These are phyloP conservation scores for Spirogloea muscicola DNA, from an alignment of 139 green algal genomes.

Conservation along the genomic window DNA sequence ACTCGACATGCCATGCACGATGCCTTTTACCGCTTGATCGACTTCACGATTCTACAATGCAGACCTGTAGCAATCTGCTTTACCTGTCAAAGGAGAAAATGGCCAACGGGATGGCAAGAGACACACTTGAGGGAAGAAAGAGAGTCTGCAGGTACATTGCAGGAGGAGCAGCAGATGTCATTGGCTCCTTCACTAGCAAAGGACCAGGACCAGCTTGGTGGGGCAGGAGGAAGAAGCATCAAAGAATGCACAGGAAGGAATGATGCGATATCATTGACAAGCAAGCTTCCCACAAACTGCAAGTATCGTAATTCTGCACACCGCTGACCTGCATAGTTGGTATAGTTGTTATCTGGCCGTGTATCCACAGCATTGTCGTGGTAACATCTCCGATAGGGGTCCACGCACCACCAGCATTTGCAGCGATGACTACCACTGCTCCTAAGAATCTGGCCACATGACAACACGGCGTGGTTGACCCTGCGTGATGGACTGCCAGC, in stretches of 20 bases:
- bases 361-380: conserved; percentile 78
- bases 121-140: conserved; percentile 38
- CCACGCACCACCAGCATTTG: conserved; percentile 72
- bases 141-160: conserved; percentile 7
- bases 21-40: too few relatives aligned
- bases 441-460: conserved; percentile 51
- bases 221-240: background rate
- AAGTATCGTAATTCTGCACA: background rate
- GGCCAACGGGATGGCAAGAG: conserved; percentile 52
- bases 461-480: background rate
- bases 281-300: background rate
- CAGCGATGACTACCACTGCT: conserved; percentile 66
- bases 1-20: too few relatives aligned
- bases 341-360: conserved; percentile 62
- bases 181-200: too few relatives aligned
- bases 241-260: background rate
- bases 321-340: conserved; percentile 55
- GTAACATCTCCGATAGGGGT: conserved; percentile 74
- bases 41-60: too few relatives aligned
- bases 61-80: background rate
- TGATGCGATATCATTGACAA: conserved; percentile 20
- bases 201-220: too few relatives aligned
- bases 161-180: background rate
- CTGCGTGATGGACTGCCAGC: too few relatives aligned
- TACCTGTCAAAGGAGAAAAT: conserved; percentile 49